Conservation (phyloP, 1,284 basidiomycete genomes). For the Papiliotrema terrestris region DNA sequence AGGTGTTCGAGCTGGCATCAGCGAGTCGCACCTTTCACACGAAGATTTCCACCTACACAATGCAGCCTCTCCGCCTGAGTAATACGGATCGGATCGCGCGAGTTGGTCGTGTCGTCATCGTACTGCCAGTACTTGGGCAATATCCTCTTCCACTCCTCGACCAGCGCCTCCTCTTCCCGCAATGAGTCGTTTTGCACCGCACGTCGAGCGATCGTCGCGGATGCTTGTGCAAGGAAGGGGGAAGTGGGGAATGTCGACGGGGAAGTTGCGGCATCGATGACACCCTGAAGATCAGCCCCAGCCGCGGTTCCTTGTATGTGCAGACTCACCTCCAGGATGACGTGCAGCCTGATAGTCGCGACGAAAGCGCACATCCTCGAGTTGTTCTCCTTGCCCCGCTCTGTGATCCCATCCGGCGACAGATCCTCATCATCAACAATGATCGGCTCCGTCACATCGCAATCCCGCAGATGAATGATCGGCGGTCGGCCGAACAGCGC, state of each 20-base stretch:
- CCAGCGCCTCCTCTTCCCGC: conserved; percentile 68
- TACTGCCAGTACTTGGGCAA: conserved; percentile 76
- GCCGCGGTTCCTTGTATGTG: neutral
- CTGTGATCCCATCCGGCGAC: conserved; percentile 63
- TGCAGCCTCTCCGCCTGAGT: conserved; percentile 81
- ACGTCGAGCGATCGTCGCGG: conserved; percentile 45
- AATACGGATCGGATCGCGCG: conserved; percentile 76
- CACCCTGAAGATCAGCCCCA: conserved; percentile 26
- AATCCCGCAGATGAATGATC: conserved; percentile 76
- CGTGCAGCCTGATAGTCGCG: conserved; percentile 66
- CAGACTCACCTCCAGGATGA: conserved; percentile 63
- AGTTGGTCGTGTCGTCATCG: conserved; percentile 71
- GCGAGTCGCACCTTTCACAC: neutral
- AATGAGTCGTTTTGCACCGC: conserved; percentile 58
- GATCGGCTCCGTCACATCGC: conserved; percentile 76
- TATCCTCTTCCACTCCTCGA: conserved; percentile 70
- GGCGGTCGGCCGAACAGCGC: conserved; percentile 83
- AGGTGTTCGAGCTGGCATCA: conserved; percentile 62
- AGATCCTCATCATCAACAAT: conserved; percentile 85
- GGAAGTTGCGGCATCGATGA: conserved; percentile 54
- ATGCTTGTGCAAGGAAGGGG: conserved; percentile 49
- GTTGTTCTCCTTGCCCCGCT: conserved; percentile 61
- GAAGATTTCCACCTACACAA: conserved; percentile 52
- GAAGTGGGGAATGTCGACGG: conserved; percentile 47
- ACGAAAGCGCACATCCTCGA: conserved; percentile 71